These are phyloP conservation scores for Cyberlindnera maritima DNA, from an alignment of 805 yeast genomes.

Conservation along the genomic window DNA sequence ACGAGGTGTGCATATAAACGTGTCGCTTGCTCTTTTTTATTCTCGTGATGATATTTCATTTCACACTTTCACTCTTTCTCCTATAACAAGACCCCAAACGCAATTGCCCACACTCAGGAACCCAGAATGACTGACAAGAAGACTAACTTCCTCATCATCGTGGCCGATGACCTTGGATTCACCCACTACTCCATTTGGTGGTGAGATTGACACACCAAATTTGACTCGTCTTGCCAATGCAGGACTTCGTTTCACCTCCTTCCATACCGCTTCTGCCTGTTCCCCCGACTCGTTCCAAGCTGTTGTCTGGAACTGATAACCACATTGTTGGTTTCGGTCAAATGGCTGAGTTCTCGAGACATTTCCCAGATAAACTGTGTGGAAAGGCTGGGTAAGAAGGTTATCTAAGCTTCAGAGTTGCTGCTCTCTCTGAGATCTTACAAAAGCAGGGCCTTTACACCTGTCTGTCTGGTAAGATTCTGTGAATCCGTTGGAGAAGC, in stretches of 20 bases:
- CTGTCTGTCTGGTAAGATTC: slow-evolving; percentile 50
- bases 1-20: no score
- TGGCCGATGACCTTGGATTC: slow-evolving; percentile 62
- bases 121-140: slow-evolving; percentile 1
- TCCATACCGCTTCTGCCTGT: slow-evolving; percentile 63
- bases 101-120: no score
- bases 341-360: slow-evolving; percentile 46
- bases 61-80: no score
- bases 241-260: slow-evolving; percentile 53
- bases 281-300: slow-evolving; percentile 64
- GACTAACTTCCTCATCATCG: slow-evolving; percentile 47
- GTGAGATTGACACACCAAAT: slow-evolving; percentile 57
- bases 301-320: slow-evolving; percentile 58
- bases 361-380: slow-evolving; percentile 35
- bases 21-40: no score
- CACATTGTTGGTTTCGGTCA: slow-evolving; percentile 61
- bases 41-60: no score
- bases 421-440: slow-evolving; percentile 50
- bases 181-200: slow-evolving; percentile 51
- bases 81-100: no score
- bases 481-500: slow-evolving; percentile 52
- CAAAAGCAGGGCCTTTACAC: slow-evolving; percentile 44
- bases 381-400: slow-evolving; percentile 58
- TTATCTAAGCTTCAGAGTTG: slow-evolving; percentile 47
- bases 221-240: slow-evolving; percentile 40